A percentile compares a stretch with the other conserved stretches of the same genome.
Evolutionary conservation across 2,329 filamentous ascomycete genomes (phyloP).

Genomic region (Trichoderma sp.): DNA sequence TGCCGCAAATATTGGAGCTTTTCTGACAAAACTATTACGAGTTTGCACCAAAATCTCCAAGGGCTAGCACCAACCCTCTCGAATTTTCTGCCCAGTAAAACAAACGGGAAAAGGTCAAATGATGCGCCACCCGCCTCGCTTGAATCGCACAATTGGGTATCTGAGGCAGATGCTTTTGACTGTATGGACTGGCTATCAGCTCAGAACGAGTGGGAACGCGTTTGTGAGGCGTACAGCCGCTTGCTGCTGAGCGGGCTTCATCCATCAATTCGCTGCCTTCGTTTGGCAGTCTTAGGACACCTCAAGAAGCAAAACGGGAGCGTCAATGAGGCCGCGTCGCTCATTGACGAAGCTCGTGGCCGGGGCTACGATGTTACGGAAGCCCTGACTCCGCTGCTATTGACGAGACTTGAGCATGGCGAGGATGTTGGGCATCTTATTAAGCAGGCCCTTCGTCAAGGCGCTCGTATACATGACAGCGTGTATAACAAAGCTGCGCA

Average conservation of each 20-base stretch:
- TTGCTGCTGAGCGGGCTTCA: conserved; percentile 43
- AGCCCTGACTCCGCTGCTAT: conserved; percentile 47
- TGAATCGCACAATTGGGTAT: conserved; percentile 3
- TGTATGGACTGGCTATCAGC: conserved; percentile 27
- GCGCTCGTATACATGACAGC: conserved; percentile 41
- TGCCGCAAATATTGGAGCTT: conserved; percentile 44
- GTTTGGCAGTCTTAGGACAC: conserved; percentile 52
- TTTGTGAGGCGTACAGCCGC: conserved; percentile 46
- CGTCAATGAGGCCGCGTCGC: conserved; percentile 41
- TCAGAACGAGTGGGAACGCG: conserved; percentile 39
- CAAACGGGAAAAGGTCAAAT: background rate
- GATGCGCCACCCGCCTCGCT: background rate
- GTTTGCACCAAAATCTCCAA: conserved; percentile 26
- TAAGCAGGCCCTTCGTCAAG: conserved; percentile 36
- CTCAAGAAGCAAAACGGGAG: conserved; percentile 40
- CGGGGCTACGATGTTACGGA: conserved; percentile 49
- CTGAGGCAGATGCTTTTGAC: conserved; percentile 21
- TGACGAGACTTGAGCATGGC: conserved; percentile 44
- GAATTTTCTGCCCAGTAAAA: background rate
- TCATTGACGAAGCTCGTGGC: conserved; percentile 47
- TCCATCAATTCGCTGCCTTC: conserved; percentile 48
- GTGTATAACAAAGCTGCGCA: conserved; percentile 45
- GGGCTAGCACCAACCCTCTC: background rate
- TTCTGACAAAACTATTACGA: conserved; percentile 36
- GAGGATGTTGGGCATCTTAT: conserved; percentile 37